These are phyloP conservation scores for Corynascus novoguineensis DNA, from an alignment of 495 filamentous ascomycete species.

Conservation along the genomic window DNA sequence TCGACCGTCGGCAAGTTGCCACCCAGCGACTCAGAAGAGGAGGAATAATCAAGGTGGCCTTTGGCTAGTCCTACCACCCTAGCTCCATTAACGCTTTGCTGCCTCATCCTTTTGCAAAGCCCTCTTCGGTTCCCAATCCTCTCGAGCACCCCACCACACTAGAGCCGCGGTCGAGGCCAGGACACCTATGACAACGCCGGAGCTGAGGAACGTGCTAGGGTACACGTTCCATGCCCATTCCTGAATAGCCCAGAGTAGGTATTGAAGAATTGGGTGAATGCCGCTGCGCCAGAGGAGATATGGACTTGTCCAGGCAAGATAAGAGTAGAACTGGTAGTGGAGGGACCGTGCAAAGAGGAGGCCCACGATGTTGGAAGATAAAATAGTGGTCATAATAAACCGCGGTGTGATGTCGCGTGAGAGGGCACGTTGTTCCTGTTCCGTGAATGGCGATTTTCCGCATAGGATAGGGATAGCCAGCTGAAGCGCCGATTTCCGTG, in stretches of 20 bases:
- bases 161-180: slow-evolving; percentile 60
- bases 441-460: slow-evolving; percentile 48
- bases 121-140: slow-evolving; percentile 31
- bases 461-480: slow-evolving; percentile 49
- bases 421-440: slow-evolving; percentile 48
- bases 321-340: slow-evolving; percentile 97
- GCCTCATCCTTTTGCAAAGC: slow-evolving; percentile 21
- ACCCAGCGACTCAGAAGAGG: slow-evolving; percentile 60
- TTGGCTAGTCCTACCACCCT: neutral
- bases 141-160: slow-evolving; percentile 55
- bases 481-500: slow-evolving; percentile 40
- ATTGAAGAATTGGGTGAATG: slow-evolving; percentile 66
- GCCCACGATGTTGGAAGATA: slow-evolving; percentile 76
- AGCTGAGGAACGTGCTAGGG: slow-evolving; percentile 82
- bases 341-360: slow-evolving; percentile 85
- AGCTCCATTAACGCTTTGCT: slow-evolving; percentile 16
- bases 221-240: slow-evolving; percentile 97
- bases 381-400: slow-evolving; percentile 71
- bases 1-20: slow-evolving; percentile 80
- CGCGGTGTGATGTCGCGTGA: slow-evolving; percentile 58
- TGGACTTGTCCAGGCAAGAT: slow-evolving; percentile 85
- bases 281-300: slow-evolving; percentile 83
- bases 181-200: slow-evolving; percentile 65
- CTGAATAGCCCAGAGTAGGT: slow-evolving; percentile 71
- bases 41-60: slow-evolving; percentile 18